phyloP scores from a whole-genome alignment of 2,329 filamentous ascomycete genomes.

The Colletotrichum sansevieriae region DNA sequence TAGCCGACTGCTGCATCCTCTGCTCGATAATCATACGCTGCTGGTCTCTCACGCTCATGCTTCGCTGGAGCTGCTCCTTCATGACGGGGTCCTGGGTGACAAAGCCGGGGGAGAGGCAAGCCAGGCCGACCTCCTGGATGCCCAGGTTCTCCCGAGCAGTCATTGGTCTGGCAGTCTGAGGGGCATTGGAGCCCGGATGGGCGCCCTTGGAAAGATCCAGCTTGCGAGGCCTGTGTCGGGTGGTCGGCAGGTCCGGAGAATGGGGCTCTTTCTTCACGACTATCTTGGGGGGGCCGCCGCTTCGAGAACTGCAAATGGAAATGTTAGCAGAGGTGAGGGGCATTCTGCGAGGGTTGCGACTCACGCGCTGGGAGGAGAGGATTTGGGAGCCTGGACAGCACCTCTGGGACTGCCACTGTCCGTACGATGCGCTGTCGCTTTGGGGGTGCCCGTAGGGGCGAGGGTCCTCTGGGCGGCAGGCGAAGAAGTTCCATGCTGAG shows the following conservation, averaged over 20 bases:
- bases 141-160: constrained; percentile 83
- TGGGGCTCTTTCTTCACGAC: constrained; percentile 97
- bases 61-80: constrained; percentile 95
- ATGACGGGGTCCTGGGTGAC: constrained; percentile 96
- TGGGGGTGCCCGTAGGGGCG: constrained; percentile 56
- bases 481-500: constrained; percentile 52
- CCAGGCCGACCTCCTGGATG: constrained; percentile 93
- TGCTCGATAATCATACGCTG: constrained; percentile 96
- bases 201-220: constrained; percentile 81
- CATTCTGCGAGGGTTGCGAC: constrained; percentile 45
- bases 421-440: constrained; percentile 60
- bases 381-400: constrained; percentile 58
- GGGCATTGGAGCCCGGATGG: constrained; percentile 63
- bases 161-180: constrained; percentile 77
- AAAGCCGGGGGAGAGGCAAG: constrained; percentile 95
- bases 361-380: constrained; percentile 72
- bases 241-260: constrained; percentile 82
- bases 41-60: constrained; percentile 92
- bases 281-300: constrained; percentile 77
- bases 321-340: constrained; percentile 29
- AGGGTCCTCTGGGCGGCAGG: constrained; percentile 61
- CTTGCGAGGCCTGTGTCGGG: constrained; percentile 79
- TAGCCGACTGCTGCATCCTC: constrained; percentile 86
- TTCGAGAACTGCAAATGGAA: constrained; percentile 59
- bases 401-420: constrained; percentile 68